A percentile compares a stretch with the other conserved stretches of the same genome.
Evolutionary conservation across 768 basidiomycete genomes (phyloP).

Genomic region (Chlorophyllum brunneum): DNA sequence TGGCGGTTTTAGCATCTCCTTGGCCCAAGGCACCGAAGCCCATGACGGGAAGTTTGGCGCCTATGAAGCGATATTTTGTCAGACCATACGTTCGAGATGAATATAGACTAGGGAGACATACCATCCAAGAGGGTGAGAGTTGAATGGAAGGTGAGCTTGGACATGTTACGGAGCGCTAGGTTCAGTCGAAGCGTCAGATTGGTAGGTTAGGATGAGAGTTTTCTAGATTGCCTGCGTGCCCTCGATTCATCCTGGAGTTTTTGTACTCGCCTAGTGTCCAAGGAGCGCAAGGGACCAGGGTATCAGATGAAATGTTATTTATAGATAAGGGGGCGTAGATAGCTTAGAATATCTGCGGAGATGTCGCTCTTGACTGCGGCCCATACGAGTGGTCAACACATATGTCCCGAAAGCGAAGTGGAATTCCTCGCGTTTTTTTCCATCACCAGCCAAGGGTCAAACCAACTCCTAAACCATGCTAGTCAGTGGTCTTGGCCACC

Average conservation of each 20-base stretch:
- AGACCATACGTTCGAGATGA: background rate
- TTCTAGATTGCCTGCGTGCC: background rate
- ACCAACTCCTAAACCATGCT: no score
- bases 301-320: background rate
- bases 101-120: slow-evolving; percentile 5
- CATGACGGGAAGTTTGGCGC: slow-evolving; percentile 49
- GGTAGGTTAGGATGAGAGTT: background rate
- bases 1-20: slow-evolving; percentile 40
- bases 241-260: background rate
- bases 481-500: no score
- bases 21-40: slow-evolving; percentile 66
- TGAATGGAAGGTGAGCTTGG: slow-evolving; percentile 18
- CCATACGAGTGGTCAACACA: no score
- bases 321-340: no score
- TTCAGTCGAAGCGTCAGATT: background rate
- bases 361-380: background rate
- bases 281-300: background rate
- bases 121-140: slow-evolving; percentile 22
- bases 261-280: background rate
- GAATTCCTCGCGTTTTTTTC: no score
- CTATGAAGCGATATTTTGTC: slow-evolving; percentile 18
- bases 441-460: no score
- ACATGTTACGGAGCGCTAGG: background rate
- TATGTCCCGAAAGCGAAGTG: no score
- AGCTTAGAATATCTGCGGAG: background rate